Conservation (phyloP, 768 basidiomycete species). For the Exsudoporus frostii region DNA sequence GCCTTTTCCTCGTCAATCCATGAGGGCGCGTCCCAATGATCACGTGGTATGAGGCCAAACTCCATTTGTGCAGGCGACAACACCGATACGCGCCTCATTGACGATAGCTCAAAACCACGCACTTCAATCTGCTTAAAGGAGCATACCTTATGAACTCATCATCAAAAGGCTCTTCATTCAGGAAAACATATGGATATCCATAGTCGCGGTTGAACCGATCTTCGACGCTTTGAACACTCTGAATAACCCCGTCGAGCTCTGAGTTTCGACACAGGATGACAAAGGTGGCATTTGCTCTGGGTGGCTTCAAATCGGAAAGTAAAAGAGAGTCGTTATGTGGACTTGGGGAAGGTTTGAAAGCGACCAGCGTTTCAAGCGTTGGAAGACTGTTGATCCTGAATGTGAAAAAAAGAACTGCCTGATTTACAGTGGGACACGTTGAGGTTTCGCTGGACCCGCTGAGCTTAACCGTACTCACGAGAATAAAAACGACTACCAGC, state of each 20-base stretch:
- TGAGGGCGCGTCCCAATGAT: constrained; percentile 67
- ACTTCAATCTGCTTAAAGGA: neutral
- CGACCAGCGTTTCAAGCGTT: neutral
- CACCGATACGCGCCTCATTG: constrained; percentile 30
- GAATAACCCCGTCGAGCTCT: constrained; percentile 43
- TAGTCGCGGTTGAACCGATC: constrained; percentile 55
- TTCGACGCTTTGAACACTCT: constrained; percentile 54
- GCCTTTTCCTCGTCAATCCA: constrained; percentile 73
- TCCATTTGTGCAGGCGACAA: constrained; percentile 44
- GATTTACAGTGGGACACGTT: neutral
- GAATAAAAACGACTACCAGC: constrained; percentile 8
- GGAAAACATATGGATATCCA: constrained; percentile 61
- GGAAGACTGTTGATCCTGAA: neutral
- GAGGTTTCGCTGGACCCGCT: neutral
- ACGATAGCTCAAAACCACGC: constrained; percentile 15
- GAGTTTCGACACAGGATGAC: constrained; percentile 53
- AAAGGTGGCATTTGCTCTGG: constrained; percentile 54
- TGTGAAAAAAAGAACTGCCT: constrained; percentile 20
- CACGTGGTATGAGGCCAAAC: constrained; percentile 57
- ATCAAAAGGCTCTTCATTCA: constrained; percentile 60
- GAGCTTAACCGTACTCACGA: constrained; percentile 16
- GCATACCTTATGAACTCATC: constrained; percentile 47
- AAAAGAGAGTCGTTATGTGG: neutral
- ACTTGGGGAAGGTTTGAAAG: neutral
- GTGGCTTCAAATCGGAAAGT: neutral